These are phyloP conservation scores for Schwanniomyces vanrijiae DNA, from an alignment of 805 yeast species.

Conservation along the genomic window DNA sequence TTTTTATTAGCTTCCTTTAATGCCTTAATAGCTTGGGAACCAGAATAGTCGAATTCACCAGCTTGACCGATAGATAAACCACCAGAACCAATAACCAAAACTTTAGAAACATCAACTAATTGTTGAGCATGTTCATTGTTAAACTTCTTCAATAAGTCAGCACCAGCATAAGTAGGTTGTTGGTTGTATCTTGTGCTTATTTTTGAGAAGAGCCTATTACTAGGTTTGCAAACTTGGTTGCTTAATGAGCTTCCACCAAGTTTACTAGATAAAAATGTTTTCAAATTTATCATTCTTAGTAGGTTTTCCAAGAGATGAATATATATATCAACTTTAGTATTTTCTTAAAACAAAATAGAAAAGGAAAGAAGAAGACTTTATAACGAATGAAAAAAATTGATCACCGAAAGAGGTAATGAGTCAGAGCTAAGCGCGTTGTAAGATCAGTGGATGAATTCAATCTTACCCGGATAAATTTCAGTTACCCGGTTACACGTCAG, in stretches of 20 bases:
- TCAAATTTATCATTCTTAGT: constrained; percentile 3
- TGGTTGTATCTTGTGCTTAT: not conserved
- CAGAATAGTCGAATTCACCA: constrained; percentile 96
- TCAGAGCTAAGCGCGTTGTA: constrained; percentile 33
- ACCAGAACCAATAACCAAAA: constrained; percentile 93
- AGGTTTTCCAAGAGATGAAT: not conserved
- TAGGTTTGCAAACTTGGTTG: constrained; percentile 1
- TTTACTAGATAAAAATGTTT: constrained; percentile 4
- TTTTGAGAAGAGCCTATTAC: constrained; percentile 8
- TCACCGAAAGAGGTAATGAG: constrained; percentile 31
- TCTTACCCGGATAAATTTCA: constrained; percentile 12
- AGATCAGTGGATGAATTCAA: constrained; percentile 17
- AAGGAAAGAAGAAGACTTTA: constrained; percentile 15
- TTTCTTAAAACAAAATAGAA: constrained; percentile 1
- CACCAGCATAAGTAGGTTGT: constrained; percentile 55
- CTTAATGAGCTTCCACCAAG: constrained; percentile 4
- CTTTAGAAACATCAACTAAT: constrained; percentile 82
- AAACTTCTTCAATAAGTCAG: constrained; percentile 56
- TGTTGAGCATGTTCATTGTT: constrained; percentile 60
- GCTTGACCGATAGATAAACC: constrained; percentile 98
- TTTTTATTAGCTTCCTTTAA: constrained; percentile 83
- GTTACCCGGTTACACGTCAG: constrained; percentile 6
- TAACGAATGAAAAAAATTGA: constrained; percentile 3
- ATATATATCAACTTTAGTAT: not conserved
- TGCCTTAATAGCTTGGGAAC: constrained; percentile 97